These are phyloP conservation scores for Chloranthus sessilifolius DNA, from an alignment of 164 flowering plant genomes.

Conservation along the genomic window DNA sequence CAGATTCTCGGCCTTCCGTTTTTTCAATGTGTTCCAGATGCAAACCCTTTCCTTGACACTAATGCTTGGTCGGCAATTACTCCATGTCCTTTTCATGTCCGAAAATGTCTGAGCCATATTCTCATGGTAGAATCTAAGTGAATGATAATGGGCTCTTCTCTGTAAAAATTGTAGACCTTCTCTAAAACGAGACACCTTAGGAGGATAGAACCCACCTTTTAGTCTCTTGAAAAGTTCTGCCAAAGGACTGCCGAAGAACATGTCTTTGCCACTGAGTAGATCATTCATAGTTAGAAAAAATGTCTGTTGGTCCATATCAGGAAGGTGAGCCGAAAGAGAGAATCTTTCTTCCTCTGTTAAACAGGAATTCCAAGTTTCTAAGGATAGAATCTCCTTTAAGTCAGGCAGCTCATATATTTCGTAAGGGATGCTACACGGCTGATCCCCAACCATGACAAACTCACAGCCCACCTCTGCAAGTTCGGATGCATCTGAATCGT, in stretches of 20 bases:
- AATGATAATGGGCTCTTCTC: constrained; percentile 21
- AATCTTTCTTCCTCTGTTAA: constrained; percentile 37
- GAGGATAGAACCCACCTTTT: constrained; percentile 31
- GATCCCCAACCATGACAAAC: constrained; percentile 28
- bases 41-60: constrained; percentile 21
- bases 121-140: constrained; percentile 26
- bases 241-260: constrained; percentile 33
- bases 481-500: constrained; percentile 23
- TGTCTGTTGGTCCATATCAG: constrained; percentile 35
- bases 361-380: constrained; percentile 34
- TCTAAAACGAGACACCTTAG: constrained; percentile 22
- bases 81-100: constrained; percentile 27
- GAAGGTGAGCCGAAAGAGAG: constrained; percentile 30
- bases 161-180: constrained; percentile 23
- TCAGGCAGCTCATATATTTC: constrained; percentile 35
- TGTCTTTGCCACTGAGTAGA: constrained; percentile 26
- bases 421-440: constrained; percentile 31
- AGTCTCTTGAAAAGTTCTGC: constrained; percentile 21
- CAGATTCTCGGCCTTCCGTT: constrained; percentile 8
- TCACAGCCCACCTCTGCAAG: constrained; percentile 21
- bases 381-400: constrained; percentile 28
- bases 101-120: constrained; percentile 20
- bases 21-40: constrained; percentile 19
- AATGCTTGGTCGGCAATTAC: constrained; percentile 16
- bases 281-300: constrained; percentile 31